Evolutionary conservation across 148 eudicot species (phyloP), one percentile per base, ranked within the genome.

Genomic region (Amaranthus hypochondriacus): DNA sequence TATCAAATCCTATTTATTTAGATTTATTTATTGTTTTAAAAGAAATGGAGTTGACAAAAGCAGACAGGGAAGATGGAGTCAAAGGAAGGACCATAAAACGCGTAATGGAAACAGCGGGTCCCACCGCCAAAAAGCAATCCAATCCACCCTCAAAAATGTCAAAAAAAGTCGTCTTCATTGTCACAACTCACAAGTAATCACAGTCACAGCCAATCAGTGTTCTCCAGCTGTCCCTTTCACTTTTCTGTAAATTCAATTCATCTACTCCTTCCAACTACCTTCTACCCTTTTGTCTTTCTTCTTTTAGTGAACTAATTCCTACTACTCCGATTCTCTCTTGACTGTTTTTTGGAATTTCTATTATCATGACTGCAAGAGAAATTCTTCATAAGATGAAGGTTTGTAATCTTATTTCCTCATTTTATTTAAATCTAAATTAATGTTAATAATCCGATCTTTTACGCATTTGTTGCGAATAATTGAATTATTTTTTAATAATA

Each of bases 351-450:
- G 63, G 39, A 50, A 52, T 28, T 43, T 43, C 46, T 56, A 49
- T 50, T 60, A 77, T 73, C 83, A 85, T 85, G 87, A 75, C 57
- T 65, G 83, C 83, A 21, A 85, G 79, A 72, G 85, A 82, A 50
- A 71, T 85, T 85, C 81, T 85, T 53, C 83, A 79, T 57, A 82
- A 79, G 78, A 85, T 85, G 87, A 85, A 85, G 87, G 87, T 85
- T 39, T 21, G 64, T 28, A 28, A 28, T 28, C 39, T 28, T 28
- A 28, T 28, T 28, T 28, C 39, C 39, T 28, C 39, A 28, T 28
- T 28, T 28, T 28, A 28, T 28, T 28, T 28, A 28, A 28, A 28
- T 28, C 39, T 0, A 28, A 28, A 0, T 28, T 28, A 28, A 28
- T 28, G 39, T 28, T 28, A 28, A 28, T 28, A 28, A 28, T 28